Conservation (phyloP, 163 green algal genomes). For the Picocystis sp. region DNA sequence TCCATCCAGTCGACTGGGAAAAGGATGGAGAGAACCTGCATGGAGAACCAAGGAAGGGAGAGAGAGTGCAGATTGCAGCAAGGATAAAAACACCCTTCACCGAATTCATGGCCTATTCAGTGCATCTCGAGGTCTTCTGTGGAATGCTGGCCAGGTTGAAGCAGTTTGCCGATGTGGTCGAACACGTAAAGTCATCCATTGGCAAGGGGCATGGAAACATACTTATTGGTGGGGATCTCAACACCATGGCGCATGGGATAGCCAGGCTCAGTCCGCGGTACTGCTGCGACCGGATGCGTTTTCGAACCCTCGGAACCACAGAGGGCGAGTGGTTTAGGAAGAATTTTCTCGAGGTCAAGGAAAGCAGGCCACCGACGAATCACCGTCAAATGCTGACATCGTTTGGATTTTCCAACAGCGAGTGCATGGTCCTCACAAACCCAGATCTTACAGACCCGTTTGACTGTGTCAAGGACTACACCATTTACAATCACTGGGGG, state of each 20-base stretch:
- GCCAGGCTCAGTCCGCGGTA: constrained; percentile 37
- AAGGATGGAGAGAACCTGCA: constrained; percentile 1
- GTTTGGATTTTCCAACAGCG: background rate
- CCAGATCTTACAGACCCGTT: constrained; percentile 25
- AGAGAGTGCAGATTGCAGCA: too few species aligned
- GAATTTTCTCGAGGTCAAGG: constrained; percentile 25
- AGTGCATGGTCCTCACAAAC: background rate
- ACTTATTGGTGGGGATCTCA: constrained; percentile 58
- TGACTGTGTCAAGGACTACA: constrained; percentile 25
- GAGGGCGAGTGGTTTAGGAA: constrained; percentile 46
- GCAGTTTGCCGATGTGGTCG: constrained; percentile 61
- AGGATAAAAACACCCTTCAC: too few species aligned
- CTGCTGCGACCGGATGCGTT: constrained; percentile 40
- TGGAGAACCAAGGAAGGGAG: too few species aligned
- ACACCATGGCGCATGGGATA: constrained; percentile 66
- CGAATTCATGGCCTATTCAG: too few species aligned
- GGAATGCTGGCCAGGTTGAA: constrained; percentile 49
- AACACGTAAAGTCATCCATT: constrained; percentile 22
- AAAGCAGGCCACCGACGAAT: constrained; percentile 2
- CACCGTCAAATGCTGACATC: background rate
- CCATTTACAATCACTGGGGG: constrained; percentile 49
- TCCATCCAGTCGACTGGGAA: constrained; percentile 68
- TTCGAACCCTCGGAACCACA: constrained; percentile 31
- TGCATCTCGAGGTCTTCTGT: constrained; percentile 52
- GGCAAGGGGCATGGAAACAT: constrained; percentile 10